Percentiles rank a stretch among this genome's conserved stretches.
phyloP scores from a whole-genome alignment of 2,329 filamentous ascomycete species.

The Fusarium sp. region DNA sequence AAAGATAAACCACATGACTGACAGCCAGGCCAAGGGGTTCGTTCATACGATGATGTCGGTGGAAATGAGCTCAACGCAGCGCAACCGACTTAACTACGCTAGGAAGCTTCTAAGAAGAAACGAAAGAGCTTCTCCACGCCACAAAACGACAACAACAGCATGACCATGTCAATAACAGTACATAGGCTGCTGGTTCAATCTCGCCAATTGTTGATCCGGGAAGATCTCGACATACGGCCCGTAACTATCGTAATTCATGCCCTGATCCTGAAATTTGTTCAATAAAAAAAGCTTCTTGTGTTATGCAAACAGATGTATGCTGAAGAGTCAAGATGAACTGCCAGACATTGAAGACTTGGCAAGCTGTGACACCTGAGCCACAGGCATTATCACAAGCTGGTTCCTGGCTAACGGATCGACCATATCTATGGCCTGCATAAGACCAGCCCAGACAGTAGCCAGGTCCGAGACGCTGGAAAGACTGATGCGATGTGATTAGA shows the following conservation, averaged over 20 bases:
- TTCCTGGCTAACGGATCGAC: slow-evolving; percentile 35
- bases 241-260: slow-evolving; percentile 2
- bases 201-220: slow-evolving; percentile 27
- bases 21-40: slow-evolving; percentile 5
- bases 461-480: slow-evolving; percentile 35
- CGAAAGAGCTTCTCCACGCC: slow-evolving; percentile 36
- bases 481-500: neutral
- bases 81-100: slow-evolving; percentile 29
- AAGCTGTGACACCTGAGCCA: slow-evolving; percentile 11
- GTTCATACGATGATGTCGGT: slow-evolving; percentile 42
- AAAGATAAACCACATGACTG: slow-evolving; percentile 22
- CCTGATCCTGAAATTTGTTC: neutral
- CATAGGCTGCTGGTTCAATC: slow-evolving; percentile 12
- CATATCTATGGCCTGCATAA: slow-evolving; percentile 38
- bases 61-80: slow-evolving; percentile 44
- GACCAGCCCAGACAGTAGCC: slow-evolving; percentile 18
- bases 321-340: slow-evolving; percentile 6
- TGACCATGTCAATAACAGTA: neutral
- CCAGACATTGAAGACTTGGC: slow-evolving; percentile 3
- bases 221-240: slow-evolving; percentile 27
- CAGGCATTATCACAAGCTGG: slow-evolving; percentile 20
- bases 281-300: neutral
- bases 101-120: slow-evolving; percentile 39
- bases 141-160: slow-evolving; percentile 28
- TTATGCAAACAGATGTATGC: slow-evolving; percentile 1